Conservation (phyloP, 257 asterid species). For the Salvia splendens region DNA sequence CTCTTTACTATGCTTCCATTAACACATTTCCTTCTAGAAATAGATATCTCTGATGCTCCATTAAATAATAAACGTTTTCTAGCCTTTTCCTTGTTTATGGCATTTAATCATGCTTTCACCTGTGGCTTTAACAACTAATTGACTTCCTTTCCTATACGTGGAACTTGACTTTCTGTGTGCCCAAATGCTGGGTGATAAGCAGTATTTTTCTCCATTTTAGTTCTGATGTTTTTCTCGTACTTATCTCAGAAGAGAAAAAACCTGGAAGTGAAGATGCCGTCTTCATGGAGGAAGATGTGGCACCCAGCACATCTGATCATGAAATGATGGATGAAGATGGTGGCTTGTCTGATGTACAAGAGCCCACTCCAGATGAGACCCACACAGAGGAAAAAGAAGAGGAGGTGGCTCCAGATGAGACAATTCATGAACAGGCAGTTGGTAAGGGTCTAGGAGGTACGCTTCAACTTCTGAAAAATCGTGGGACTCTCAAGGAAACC, state of each 20-base stretch:
- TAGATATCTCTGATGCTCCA: not conserved
- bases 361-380: slow-evolving; percentile 47
- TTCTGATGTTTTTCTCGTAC: slow-evolving; percentile 18
- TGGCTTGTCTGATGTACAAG: slow-evolving; percentile 70
- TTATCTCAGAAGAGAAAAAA: slow-evolving; percentile 59
- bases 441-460: slow-evolving; percentile 91
- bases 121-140: not conserved
- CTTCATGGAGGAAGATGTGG: slow-evolving; percentile 85
- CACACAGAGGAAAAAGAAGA: slow-evolving; percentile 54
- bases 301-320: slow-evolving; percentile 52
- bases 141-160: slow-evolving; percentile 13
- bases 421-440: slow-evolving; percentile 81
- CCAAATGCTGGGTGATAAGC: slow-evolving; percentile 19
- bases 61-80: slow-evolving; percentile 7
- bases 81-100: slow-evolving; percentile 7
- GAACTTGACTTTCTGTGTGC: slow-evolving; percentile 11
- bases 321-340: slow-evolving; percentile 56
- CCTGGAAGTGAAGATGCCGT: slow-evolving; percentile 78
- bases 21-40: not conserved
- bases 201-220: slow-evolving; percentile 1
- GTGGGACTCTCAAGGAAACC: slow-evolving; percentile 90
- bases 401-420: slow-evolving; percentile 64
- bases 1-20: no score
- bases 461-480: slow-evolving; percentile 73
- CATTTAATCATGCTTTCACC: slow-evolving; percentile 13